A percentile compares a stretch with the other conserved stretches of the same genome.
Conservation (phyloP, 768 basidiomycete genomes). For the Leucosporidium yakuticum region DNA sequence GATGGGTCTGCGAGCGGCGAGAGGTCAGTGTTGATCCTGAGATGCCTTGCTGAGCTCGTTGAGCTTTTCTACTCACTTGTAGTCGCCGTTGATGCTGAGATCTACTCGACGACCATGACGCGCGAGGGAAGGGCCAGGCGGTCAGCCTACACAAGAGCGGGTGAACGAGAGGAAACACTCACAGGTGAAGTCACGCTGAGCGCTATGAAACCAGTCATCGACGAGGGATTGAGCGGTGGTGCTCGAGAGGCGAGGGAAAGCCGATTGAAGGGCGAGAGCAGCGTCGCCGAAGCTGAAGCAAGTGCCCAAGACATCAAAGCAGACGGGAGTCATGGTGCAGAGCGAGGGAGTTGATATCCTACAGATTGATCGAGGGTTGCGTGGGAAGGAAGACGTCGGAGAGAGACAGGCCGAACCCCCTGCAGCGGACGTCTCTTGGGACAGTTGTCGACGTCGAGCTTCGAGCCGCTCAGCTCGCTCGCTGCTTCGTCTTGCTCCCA, state of each 20-base stretch:
- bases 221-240: slow-evolving; percentile 1
- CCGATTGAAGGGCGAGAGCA: background rate
- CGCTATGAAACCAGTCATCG: slow-evolving; percentile 27
- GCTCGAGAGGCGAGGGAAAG: background rate
- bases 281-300: slow-evolving; percentile 15
- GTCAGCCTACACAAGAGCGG: background rate
- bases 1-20: slow-evolving; percentile 10
- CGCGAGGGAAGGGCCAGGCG: background rate
- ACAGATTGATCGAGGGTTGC: too few relatives aligned
- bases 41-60: background rate
- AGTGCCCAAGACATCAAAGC: slow-evolving; percentile 25
- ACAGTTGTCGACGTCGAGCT: too few relatives aligned
- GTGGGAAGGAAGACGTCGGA: too few relatives aligned
- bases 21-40: background rate
- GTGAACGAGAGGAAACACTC: background rate
- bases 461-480: too few relatives aligned
- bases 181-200: slow-evolving; percentile 30
- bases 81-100: slow-evolving; percentile 19
- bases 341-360: too few relatives aligned
- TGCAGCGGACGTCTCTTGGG: too few relatives aligned
- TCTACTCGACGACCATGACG: background rate
- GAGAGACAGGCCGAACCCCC: too few relatives aligned
- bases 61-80: background rate
- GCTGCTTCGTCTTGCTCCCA: too few relatives aligned
- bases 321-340: slow-evolving; percentile 4